phyloP scores from a whole-genome alignment of 2,329 filamentous ascomycete genomes.

The Dactylellina haptotyla region DNA sequence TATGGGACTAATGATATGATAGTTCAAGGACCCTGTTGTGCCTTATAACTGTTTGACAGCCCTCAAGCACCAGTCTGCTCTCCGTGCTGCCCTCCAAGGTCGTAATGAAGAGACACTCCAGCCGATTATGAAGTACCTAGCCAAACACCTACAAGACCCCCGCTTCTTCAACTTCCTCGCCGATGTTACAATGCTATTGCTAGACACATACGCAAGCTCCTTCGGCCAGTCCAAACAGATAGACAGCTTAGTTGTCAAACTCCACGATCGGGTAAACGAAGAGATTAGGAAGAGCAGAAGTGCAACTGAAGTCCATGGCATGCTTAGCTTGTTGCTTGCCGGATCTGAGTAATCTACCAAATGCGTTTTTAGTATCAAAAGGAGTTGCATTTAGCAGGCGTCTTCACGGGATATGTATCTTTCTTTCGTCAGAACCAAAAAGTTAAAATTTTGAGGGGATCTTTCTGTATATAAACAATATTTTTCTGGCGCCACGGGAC shows the following conservation, averaged over 20 bases:
- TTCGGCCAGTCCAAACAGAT: slow-evolving; percentile 78
- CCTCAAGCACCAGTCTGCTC: slow-evolving; percentile 84
- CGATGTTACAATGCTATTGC: slow-evolving; percentile 80
- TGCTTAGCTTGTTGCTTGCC: slow-evolving; percentile 81
- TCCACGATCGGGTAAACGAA: slow-evolving; percentile 76
- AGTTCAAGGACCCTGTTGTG: slow-evolving; percentile 54
- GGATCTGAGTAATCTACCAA: slow-evolving; percentile 55
- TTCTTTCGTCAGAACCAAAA: slow-evolving; percentile 8
- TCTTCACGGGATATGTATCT: slow-evolving; percentile 20
- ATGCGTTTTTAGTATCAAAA: not conserved
- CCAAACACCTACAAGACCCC: slow-evolving; percentile 82
- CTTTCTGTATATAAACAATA: slow-evolving; percentile 29
- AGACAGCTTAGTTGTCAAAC: slow-evolving; percentile 73
- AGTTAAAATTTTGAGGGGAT: slow-evolving; percentile 17
- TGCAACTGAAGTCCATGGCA: slow-evolving; percentile 82
- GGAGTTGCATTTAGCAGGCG: slow-evolving; percentile 51
- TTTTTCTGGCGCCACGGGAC: slow-evolving; percentile 14
- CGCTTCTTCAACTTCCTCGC: slow-evolving; percentile 82
- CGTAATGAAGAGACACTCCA: slow-evolving; percentile 83
- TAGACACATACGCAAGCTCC: slow-evolving; percentile 84
- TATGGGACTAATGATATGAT: slow-evolving; percentile 2
- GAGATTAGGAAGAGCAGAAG: slow-evolving; percentile 86
- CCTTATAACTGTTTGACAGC: slow-evolving; percentile 82
- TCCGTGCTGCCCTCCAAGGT: slow-evolving; percentile 80
- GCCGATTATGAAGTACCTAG: slow-evolving; percentile 84